Evolutionary conservation across 495 filamentous ascomycete species (phyloP).

Genomic region (Penicillium cataractarum): DNA sequence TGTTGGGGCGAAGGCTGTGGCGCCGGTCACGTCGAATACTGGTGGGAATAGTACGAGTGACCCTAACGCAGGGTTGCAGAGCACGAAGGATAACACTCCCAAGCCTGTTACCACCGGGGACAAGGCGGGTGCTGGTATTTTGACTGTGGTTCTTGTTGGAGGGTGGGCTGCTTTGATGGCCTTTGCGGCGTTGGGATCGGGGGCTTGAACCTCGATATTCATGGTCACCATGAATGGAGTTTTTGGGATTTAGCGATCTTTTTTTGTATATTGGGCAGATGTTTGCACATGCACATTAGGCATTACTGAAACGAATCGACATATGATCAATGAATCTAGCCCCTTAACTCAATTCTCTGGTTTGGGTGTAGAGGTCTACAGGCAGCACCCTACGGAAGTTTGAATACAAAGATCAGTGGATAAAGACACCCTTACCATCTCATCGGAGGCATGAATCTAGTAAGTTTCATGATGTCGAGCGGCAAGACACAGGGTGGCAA

Average conservation of each 20-base stretch:
- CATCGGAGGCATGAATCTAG: too few relatives aligned
- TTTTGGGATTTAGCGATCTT: not conserved
- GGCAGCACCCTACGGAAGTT: too few relatives aligned
- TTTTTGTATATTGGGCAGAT: not conserved
- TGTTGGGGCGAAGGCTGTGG: slow-evolving; percentile 12
- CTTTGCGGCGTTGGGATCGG: slow-evolving; percentile 14
- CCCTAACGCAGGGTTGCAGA: slow-evolving; percentile 15
- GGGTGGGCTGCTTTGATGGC: slow-evolving; percentile 47
- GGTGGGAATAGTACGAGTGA: slow-evolving; percentile 31
- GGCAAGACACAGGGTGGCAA: too few relatives aligned
- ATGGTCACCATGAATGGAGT: not conserved
- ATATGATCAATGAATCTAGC: too few relatives aligned
- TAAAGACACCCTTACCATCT: too few relatives aligned
- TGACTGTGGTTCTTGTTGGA: slow-evolving; percentile 55
- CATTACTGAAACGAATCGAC: not conserved
- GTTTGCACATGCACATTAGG: not conserved
- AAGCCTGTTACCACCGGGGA: slow-evolving; percentile 18
- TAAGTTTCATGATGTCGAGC: too few relatives aligned
- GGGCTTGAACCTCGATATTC: not conserved
- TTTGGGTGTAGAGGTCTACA: too few relatives aligned
- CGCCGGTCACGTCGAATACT: slow-evolving; percentile 19
- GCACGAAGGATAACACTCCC: not conserved
- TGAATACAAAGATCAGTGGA: too few relatives aligned
- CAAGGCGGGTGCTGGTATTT: slow-evolving; percentile 21
- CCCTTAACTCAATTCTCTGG: too few relatives aligned